Conservation (phyloP, 768 basidiomycete genomes). For the Boletus pseudo-olivaceus region DNA sequence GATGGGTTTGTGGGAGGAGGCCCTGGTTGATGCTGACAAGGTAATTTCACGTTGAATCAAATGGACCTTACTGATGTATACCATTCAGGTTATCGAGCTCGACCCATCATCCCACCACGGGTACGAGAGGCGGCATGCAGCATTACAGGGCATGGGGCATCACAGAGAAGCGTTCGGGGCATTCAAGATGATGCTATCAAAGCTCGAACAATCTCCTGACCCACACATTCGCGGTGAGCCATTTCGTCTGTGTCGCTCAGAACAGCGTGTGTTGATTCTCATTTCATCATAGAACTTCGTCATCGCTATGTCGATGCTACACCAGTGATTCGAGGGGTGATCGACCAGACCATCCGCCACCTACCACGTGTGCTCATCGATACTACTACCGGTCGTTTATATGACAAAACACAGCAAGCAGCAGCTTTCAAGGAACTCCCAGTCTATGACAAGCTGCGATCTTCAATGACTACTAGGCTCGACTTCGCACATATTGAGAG, state of each 20-base stretch:
- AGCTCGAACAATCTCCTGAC: background rate
- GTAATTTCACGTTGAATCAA: background rate
- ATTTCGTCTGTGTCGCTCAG: background rate
- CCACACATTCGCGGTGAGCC: background rate
- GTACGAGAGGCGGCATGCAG: background rate
- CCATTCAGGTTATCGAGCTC: background rate
- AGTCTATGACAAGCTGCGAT: background rate
- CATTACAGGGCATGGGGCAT: background rate
- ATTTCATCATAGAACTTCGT: background rate
- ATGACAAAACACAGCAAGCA: background rate
- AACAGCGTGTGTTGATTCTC: background rate
- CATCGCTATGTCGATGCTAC: background rate
- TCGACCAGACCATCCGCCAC: background rate
- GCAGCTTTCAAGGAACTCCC: slow-evolving; percentile 3
- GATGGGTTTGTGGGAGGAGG: background rate
- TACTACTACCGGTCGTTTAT: background rate
- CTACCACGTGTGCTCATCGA: slow-evolving; percentile 6
- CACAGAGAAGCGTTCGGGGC: background rate
- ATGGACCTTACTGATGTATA: background rate
- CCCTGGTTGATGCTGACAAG: slow-evolving; percentile 2
- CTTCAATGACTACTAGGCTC: background rate
- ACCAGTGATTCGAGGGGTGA: background rate
- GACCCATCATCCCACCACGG: background rate
- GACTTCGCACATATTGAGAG: background rate
- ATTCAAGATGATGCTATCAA: background rate